Base-by-base conservation (phyloP, 1,139 yeast species). In the Yamadazyma dendronema region DNA sequence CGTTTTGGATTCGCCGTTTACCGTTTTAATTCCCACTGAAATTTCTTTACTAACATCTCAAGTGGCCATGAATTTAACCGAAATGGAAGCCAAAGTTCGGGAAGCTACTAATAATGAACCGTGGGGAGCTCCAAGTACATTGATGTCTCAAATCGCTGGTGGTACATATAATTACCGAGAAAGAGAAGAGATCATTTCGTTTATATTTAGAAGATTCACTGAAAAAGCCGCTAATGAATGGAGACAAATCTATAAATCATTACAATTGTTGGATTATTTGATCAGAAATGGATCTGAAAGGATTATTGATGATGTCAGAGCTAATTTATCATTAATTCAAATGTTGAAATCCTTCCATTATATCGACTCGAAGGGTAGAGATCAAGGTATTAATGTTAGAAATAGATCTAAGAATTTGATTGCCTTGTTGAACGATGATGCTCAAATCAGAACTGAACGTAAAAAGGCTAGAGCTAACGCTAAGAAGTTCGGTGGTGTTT, bases 91-190 rank as follows among this genome's bases (percentile, higher is more conserved):
- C 33, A 89, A 86, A 62, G 98, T 89, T 15, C 81, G 98, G 46
- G 97, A 92, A 61, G 97, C 97, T 33, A 92, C 98, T 39, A 92
- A 92, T 60, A 92, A 92, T 59, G 99, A 92, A 62, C 98, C 98
- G 2, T 92, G 99, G 99, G 98, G 98, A n/a, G 95, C 97, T 3
- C 81, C 95, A 2, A 77, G 94, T 4, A 78, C 96, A 2, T 67
- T 86, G 56, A 92, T 94, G 97, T 85, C 84, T 44, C 94, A 89
- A 57, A 92, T 94, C 52, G 94, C 98, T 4, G 85, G 89, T 24
- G 97, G 96, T 2, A 92, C 98, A 4, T 87, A 87, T 63, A 87
- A 86, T 62, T 85, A 85, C 54, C 67, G 88, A 46, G 94, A 84
- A 53, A 64, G 95, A 43, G 90, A 84, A 54, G 95, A 84, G 54